Percentiles rank a stretch among this genome's conserved stretches.
phyloP scores from a whole-genome alignment of 176 grass and related monocot genomes.

The Juncus effusus region DNA sequence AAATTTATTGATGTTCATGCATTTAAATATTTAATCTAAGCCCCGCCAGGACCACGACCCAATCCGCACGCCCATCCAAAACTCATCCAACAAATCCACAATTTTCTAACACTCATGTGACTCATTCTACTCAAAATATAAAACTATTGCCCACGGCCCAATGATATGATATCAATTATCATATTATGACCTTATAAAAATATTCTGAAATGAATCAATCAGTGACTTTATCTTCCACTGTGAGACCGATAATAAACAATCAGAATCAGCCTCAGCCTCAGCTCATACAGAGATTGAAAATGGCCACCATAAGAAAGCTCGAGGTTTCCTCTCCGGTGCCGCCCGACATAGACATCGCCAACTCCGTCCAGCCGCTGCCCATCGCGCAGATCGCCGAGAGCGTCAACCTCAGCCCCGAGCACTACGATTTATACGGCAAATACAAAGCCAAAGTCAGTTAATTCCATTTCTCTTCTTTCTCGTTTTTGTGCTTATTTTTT shows the following conservation, averaged over 20 bases:
- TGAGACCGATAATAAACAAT: neutral
- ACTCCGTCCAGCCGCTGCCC: constrained; percentile 65
- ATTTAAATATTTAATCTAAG: too few species aligned
- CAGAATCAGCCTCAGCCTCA: neutral
- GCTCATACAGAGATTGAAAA: neutral
- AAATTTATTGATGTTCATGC: too few species aligned
- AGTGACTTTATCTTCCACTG: neutral
- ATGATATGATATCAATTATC: too few species aligned
- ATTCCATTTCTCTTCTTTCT: neutral
- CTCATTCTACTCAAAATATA: too few species aligned
- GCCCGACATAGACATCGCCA: constrained; percentile 96
- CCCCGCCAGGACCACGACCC: too few species aligned
- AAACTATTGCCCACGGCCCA: too few species aligned
- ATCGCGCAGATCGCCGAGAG: constrained; percentile 66
- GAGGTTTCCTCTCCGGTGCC: constrained; percentile 78
- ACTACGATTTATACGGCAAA: constrained; percentile 94
- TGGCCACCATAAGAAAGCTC: constrained; percentile 62
- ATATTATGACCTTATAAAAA: neutral
- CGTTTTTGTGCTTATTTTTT: neutral
- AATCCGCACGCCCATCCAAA: too few species aligned
- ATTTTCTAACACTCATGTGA: too few species aligned
- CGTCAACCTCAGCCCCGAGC: constrained; percentile 59
- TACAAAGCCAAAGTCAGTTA: constrained; percentile 92
- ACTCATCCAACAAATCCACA: too few species aligned
- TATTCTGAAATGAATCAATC: neutral